Percentiles rank a stretch among this genome's conserved stretches.
Evolutionary conservation across 2,329 filamentous ascomycete species (phyloP).

Genomic region (Scedosporium apiospermum): DNA sequence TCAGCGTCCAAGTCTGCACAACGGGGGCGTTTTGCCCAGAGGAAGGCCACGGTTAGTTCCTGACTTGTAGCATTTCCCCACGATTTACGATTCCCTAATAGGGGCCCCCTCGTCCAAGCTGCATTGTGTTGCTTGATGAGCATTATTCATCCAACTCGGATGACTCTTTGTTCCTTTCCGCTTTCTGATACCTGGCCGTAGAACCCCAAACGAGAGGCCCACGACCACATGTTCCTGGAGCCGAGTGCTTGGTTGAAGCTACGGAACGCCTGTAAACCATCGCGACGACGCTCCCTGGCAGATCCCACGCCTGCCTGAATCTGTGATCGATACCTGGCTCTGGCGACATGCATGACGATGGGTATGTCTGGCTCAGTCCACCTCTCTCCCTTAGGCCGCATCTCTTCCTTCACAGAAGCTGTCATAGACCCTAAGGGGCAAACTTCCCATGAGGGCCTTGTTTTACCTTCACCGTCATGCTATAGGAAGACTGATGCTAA

Average conservation of each 20-base stretch:
- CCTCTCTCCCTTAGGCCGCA: not conserved
- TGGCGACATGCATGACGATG: constrained; percentile 6
- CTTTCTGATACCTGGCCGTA: not conserved
- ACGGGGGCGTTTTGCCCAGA: not conserved
- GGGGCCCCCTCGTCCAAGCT: not conserved
- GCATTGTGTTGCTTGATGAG: not conserved
- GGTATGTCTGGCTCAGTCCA: constrained; percentile 1
- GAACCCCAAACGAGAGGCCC: not conserved
- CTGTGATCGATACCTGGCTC: not conserved
- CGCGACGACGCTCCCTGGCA: not conserved
- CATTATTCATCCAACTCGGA: not conserved
- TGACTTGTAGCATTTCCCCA: not conserved
- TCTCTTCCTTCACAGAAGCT: constrained; percentile 2
- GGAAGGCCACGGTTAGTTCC: not conserved
- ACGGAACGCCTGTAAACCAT: not conserved
- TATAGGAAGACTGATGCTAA: not conserved
- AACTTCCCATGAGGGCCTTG: not conserved
- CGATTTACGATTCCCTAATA: not conserved
- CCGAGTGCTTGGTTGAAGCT: not conserved
- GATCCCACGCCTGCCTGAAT: not conserved
- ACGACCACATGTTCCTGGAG: not conserved
- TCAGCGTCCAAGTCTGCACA: not conserved
- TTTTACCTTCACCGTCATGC: not conserved
- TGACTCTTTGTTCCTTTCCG: not conserved
- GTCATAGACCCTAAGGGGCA: not conserved